Evolutionary conservation across 176 grass and related monocot genomes (phyloP), one percentile per base, ranked within the genome.

Genomic region (Saccharum officinarum): DNA sequence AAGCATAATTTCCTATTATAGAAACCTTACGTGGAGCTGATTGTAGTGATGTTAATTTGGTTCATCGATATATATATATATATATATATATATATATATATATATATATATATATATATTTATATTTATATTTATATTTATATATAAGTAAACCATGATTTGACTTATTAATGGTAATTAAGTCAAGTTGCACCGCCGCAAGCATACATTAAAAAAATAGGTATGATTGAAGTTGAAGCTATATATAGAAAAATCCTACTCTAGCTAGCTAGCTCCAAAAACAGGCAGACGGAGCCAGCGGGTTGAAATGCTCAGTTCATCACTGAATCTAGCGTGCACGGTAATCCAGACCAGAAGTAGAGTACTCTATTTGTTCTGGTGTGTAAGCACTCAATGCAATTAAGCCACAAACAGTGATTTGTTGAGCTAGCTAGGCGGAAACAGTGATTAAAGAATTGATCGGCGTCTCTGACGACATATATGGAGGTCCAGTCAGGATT

Each of bases 401-500:
- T 18, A 26, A 12, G 39, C 38, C 40, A 73, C 39, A 25, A 42
- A 45, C 13, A 6, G 4, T 34, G 33, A 34, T 40, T 30, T 26
- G 67, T 25, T 75, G 36, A 36, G 31, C 20, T 6, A 36, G 31
- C 20, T 6, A 26, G 67, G 22, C 10, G 37, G 45, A 47, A 34
- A 17, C 64, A 76, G 61, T 28, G 16, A 36, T 17, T n/a, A 62
- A 46, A n/a, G 26, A 10, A 78, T n/a, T n/a, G 18, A 26, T 71
- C 38, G 23, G 1, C 28, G 77, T 33, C 59, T 13, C 20, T 57
- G 22, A 42, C 20, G 69, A 59, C 69, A 71, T 69, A 71, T 69
- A 8, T 46, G 77, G 62, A 50, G 18, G 18, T 80, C 78, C 78
- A 69, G 44, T 80, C 78, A 80, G 17, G 78, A 46, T 36, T 31